Evolutionary conservation across 1,284 basidiomycete genomes (phyloP), one percentile per base, ranked within the genome.

Genomic region (Naganishia cerealis): DNA sequence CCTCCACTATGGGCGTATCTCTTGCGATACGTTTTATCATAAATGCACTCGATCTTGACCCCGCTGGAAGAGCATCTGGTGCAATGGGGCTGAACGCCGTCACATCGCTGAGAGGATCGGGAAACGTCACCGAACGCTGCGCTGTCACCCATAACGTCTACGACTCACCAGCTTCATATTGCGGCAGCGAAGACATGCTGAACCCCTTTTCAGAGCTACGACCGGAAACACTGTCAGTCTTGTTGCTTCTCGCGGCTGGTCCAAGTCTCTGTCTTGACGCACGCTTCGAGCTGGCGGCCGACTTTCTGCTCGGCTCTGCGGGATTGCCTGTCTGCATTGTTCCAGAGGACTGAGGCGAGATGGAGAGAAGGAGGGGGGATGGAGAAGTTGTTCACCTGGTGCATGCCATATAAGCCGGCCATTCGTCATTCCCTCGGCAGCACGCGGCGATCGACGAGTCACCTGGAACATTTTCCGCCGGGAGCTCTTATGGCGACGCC

Each of bases 161-260:
- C 1, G 16, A 38, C 61, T 53, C 39, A 63, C 61, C 50, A 63
- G 36, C 39, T 63, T 63, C 38, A 54, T 50, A 18, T 63, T 63
- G 40, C 61, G 48, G 15, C 61, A 63, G 21, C 61, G 61, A 5
- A 63, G 61, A 54, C 61, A 63, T 29, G 61, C 61, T 40, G 61
- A 54, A 15, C 61, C 61, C 26, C 61, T 39, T 53, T 63, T 63
- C 1, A 63, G 61, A 26, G 61, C 61, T 63, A 24, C 21, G 21
- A 50, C 10, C 26, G 38, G 21, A 53, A 13, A 40, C 29, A 15
- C 15, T 16, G 38, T 59, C 43, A 59, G 57, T 36, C 18, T 16
- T 12, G 13, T 3, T 50, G 29, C 29, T 33, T 33, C n/a, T 50
- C 9, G 46, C 8, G 8, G 46, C n/a, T 6, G 2, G 16, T 18